Base-by-base conservation (phyloP, 2,329 filamentous ascomycete species). In the Colletotrichum phormii region DNA sequence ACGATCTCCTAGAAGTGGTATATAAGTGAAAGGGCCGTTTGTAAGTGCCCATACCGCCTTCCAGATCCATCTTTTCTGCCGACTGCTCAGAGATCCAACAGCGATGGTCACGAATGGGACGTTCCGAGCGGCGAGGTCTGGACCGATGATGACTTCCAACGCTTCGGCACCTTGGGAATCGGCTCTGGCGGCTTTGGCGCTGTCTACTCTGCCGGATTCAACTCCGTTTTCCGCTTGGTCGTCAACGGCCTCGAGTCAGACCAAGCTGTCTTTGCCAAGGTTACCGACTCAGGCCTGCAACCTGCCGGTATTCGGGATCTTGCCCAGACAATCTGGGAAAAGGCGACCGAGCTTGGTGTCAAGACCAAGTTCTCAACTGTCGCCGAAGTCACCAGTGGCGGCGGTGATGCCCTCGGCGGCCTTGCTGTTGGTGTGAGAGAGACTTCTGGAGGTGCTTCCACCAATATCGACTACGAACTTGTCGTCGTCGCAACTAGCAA, bases 131-230 rank as follows among this genome's bases (percentile, higher is more conserved):
- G 60, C 18, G 60, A 63, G 18, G 60, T 63, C 24, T 63, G 60
- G 60, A 63, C 60, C 9, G 60, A 63, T 12, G 64, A 66, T 37
- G 64, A 66, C 13, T 66, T 66, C 35, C 59, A 42, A 7, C 64
- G 54, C 8, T 66, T 66, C 7, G 64, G 64, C 15, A 66, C 64
- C 1, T 37, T 66, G 18, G 64, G 64, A n/a, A 66, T 66, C 8
- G 64, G 64, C 12, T 66, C 64, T 33, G 64, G 64, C 7, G 64
- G 64, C 37, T 66, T 60, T 29, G 64, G 64, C 13, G 64, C 64
- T 6, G 64, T 66, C 8, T 66, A 46, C 9, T 60, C 64, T 9
- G 54, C 64, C n/a, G 64, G 64, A 2, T 66, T 66, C 18, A 66
- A 66, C 54, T 66, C 64, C 5, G 54, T 66, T 5, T 37, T 60